phyloP scores from a whole-genome alignment of 2,329 filamentous ascomycete genomes.

The Penicillium janthinellum region DNA sequence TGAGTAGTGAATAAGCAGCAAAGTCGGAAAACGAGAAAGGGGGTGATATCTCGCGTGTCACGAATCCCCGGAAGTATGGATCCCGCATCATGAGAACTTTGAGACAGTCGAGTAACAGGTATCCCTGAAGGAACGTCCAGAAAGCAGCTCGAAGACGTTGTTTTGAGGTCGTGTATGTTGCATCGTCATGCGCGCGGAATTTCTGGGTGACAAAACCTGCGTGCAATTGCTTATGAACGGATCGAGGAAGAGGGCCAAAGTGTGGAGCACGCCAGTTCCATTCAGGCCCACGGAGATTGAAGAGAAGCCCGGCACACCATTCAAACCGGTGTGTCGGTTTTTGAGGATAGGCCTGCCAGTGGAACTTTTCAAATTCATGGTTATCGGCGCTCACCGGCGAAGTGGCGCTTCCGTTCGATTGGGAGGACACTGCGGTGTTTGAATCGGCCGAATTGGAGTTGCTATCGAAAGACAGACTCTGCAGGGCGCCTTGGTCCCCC shows the following conservation, averaged over 20 bases:
- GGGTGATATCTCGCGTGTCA: conserved; percentile 51
- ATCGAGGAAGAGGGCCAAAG: conserved; percentile 40
- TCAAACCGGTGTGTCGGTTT: conserved; percentile 57
- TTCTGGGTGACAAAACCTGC: conserved; percentile 15
- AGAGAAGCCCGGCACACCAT: conserved; percentile 60
- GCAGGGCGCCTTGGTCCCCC: not conserved
- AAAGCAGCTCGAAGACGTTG: conserved; percentile 53
- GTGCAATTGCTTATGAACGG: conserved; percentile 29
- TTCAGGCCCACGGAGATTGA: conserved; percentile 60
- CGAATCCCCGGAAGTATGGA: conserved; percentile 70
- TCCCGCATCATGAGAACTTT: conserved; percentile 73
- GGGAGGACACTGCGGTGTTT: not conserved
- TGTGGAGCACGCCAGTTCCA: conserved; percentile 61
- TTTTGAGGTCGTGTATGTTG: conserved; percentile 45
- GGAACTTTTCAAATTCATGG: conserved; percentile 31
- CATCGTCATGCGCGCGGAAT: conserved; percentile 18
- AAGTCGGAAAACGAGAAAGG: conserved; percentile 48
- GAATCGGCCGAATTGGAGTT: too few species aligned
- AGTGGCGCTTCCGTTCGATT: not conserved
- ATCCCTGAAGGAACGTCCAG: conserved; percentile 56
- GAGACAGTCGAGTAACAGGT: conserved; percentile 69
- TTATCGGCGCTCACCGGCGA: not conserved
- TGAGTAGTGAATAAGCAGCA: conserved; percentile 47
- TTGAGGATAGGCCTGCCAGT: conserved; percentile 58
- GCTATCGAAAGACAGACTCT: not conserved